Conservation (phyloP, 2,329 filamentous ascomycete species). For the Ophiocordyceps camponoti-saundersi region DNA sequence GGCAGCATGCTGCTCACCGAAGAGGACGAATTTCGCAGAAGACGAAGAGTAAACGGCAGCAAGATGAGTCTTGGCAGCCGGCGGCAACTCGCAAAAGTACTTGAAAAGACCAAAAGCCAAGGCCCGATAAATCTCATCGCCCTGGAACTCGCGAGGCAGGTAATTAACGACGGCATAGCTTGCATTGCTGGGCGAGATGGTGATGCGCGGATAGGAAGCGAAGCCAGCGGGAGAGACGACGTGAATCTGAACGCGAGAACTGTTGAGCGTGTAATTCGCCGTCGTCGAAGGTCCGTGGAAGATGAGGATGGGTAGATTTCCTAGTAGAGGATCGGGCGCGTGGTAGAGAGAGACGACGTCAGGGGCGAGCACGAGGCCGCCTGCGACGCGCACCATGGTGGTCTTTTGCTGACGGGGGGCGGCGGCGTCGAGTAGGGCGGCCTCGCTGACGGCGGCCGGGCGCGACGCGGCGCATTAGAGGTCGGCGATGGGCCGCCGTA, state of each 20-base stretch:
- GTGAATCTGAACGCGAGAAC: slow-evolving; percentile 87
- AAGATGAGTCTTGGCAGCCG: slow-evolving; percentile 56
- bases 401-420: slow-evolving; percentile 1
- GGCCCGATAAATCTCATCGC: slow-evolving; percentile 81
- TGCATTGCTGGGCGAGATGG: slow-evolving; percentile 80
- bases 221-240: slow-evolving; percentile 81
- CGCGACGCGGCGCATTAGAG: not conserved
- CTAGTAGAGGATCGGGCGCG: slow-evolving; percentile 68
- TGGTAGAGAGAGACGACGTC: slow-evolving; percentile 80
- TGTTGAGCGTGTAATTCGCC: slow-evolving; percentile 70
- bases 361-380: slow-evolving; percentile 62
- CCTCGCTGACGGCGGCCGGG: not conserved
- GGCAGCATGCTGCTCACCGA: slow-evolving; percentile 83
- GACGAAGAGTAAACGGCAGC: slow-evolving; percentile 20
- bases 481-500: not conserved
- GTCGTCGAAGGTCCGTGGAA: slow-evolving; percentile 89
- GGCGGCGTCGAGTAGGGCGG: not conserved
- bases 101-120: slow-evolving; percentile 86
- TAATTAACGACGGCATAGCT: slow-evolving; percentile 83
- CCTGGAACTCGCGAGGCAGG: slow-evolving; percentile 84
- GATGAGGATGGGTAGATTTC: slow-evolving; percentile 66
- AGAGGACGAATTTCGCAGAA: slow-evolving; percentile 35
- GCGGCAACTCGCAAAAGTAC: slow-evolving; percentile 79
- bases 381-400: slow-evolving; percentile 69
- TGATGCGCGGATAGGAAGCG: slow-evolving; percentile 77